Base-by-base conservation (phyloP, 2,329 filamentous ascomycete genomes). In the Phialophora verrucosa region DNA sequence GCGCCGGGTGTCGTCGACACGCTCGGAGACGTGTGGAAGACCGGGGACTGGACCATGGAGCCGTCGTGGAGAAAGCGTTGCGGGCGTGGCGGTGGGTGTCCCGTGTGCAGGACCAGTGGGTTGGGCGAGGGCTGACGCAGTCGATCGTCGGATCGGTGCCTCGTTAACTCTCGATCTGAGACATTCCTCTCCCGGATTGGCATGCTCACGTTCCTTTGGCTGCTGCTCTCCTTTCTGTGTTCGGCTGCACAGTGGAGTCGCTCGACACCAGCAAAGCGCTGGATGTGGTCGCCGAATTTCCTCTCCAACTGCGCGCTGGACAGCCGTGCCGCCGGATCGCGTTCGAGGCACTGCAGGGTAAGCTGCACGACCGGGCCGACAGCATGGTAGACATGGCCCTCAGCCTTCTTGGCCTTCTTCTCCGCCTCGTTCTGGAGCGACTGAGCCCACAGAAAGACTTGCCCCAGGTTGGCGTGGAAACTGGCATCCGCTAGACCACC, bases 361-460 rank as follows among this genome's bases (percentile, higher is more conserved):
- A 79, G 73, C 14, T 75, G 74, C 2, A 81, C 70, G 70, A 81
- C 78, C 1, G 76, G 72, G 23, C 76, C 74, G 11, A 81, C 75
- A 8, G 77, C 78, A 57, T 74, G 73, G 54, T 79, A 81, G 1
- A 73, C 73, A 1, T 74, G 71, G 47, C 64, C 65, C 20, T 69
- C 68, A 25, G 79, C 77, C 59, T 79, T 79, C 4, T 75, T 75
- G 25, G 68, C 66, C 32, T 72, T 74, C 67, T 82, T 81, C 62
- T 76, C 73, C 4, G 80, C 82, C 7, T 83, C 81, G n/a, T 79
- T 77, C 51, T 85, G 81, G 5, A 87, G 72, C 1, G 79, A 68
- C 1, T 78, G 77, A 59, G 87, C 83, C 86, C 87, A 89, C 0
- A 81, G 81, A n/a, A 81, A 78, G 4, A 88, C 77, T 69, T 85